Conservation (phyloP, 805 yeast genomes). For the Sungouiella thailandica region DNA sequence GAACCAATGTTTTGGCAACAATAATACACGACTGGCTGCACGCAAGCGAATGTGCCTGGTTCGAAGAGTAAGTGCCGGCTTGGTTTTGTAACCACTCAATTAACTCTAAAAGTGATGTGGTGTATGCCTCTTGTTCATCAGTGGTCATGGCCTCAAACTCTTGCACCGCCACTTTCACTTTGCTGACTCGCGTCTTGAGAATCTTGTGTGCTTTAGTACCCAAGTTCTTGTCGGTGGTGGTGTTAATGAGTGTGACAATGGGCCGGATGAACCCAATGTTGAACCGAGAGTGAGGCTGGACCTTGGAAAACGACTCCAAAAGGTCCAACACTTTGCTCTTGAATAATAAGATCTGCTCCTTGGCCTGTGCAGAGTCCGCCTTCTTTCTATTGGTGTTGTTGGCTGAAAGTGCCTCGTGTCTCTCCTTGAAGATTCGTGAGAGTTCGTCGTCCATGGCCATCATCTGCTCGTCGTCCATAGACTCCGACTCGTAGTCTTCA, state of each 20-base stretch:
- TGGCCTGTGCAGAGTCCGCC: slow-evolving; percentile 70
- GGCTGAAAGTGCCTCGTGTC: slow-evolving; percentile 58
- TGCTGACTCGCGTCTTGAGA: slow-evolving; percentile 56
- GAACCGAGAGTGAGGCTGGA: slow-evolving; percentile 37
- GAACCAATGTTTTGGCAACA: slow-evolving; percentile 50
- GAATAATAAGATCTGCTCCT: slow-evolving; percentile 71
- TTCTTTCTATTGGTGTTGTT: slow-evolving; percentile 55
- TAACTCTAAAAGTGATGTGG: slow-evolving; percentile 19
- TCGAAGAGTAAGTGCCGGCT: slow-evolving; percentile 38
- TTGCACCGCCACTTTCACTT: slow-evolving; percentile 30
- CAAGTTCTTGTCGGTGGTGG: slow-evolving; percentile 64
- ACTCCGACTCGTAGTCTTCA: slow-evolving; percentile 56
- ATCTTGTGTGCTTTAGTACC: slow-evolving; percentile 75
- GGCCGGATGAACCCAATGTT: slow-evolving; percentile 48
- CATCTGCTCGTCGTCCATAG: slow-evolving; percentile 97
- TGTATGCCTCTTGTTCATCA: slow-evolving; percentile 14
- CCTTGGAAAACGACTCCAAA: slow-evolving; percentile 55
- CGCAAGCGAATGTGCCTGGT: slow-evolving; percentile 49
- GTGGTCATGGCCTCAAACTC: slow-evolving; percentile 15
- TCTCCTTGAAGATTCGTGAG: slow-evolving; percentile 76
- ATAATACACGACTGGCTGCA: slow-evolving; percentile 65
- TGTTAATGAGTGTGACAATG: slow-evolving; percentile 52
- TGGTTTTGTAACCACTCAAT: slow-evolving; percentile 41
- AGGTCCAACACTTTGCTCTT: slow-evolving; percentile 77
- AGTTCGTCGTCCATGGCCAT: slow-evolving; percentile 85